Conservation (phyloP, 1,284 basidiomycete genomes). For the Phellopilus nigrolimitatus region DNA sequence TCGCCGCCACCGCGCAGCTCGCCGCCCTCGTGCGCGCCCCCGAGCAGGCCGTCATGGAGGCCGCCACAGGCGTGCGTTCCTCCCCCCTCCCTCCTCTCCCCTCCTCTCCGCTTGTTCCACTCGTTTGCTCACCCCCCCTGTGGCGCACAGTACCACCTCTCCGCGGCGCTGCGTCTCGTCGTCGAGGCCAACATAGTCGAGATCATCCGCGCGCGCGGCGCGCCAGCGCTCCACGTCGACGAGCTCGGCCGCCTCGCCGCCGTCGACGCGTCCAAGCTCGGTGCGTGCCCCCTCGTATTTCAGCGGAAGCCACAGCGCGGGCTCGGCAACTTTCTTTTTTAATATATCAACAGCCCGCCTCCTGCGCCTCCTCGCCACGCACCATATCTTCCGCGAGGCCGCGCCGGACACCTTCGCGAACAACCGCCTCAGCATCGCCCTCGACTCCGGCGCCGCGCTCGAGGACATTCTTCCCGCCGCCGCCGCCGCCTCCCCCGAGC, state of each 20-base stretch:
- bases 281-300: constrained; percentile 15
- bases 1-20: constrained; percentile 14
- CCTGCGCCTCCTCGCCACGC: constrained; percentile 31
- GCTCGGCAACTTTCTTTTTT: neutral
- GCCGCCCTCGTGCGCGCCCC: constrained; percentile 18
- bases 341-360: constrained; percentile 26
- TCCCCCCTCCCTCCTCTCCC: neutral
- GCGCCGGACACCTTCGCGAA: constrained; percentile 31
- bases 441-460: constrained; percentile 27
- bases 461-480: constrained; percentile 2
- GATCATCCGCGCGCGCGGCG: constrained; percentile 3
- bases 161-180: constrained; percentile 17
- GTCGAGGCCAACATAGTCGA: constrained; percentile 14
- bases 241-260: constrained; percentile 20
- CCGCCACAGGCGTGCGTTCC: constrained; percentile 11
- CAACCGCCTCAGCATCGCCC: constrained; percentile 30
- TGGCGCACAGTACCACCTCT: constrained; percentile 10
- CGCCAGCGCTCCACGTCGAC: constrained; percentile 11
- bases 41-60: constrained; percentile 3
- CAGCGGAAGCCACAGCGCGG: neutral
- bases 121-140: neutral
- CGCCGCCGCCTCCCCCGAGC: neutral
- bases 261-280: constrained; percentile 23
- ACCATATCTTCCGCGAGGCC: constrained; percentile 33
- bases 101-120: neutral